phyloP scores from a whole-genome alignment of 108 stramenopile genomes.

The Cyclotella atomus region DNA sequence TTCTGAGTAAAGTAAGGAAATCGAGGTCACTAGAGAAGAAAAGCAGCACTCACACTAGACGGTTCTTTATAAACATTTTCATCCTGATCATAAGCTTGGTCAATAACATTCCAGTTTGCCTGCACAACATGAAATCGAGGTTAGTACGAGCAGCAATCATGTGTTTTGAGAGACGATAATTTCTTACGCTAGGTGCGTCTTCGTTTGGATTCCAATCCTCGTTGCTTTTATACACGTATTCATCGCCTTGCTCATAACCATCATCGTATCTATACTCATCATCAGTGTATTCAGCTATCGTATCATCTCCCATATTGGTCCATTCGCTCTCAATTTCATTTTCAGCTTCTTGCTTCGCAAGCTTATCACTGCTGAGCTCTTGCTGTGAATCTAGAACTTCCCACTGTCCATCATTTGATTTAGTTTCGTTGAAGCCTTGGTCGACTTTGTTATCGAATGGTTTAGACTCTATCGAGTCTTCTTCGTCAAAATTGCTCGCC shows the following conservation, averaged over 20 bases:
- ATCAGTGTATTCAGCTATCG: background rate
- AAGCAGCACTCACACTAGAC: constrained; percentile 3
- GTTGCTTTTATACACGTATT: background rate
- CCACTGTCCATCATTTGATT: background rate
- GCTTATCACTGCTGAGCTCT: background rate
- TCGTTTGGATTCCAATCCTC: background rate
- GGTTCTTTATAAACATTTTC: background rate
- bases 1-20: background rate
- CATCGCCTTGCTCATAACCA: background rate
- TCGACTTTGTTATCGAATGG: background rate
- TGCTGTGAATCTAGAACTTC: background rate
- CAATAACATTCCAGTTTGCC: constrained; percentile 2
- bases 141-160: background rate
- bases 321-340: background rate
- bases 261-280: constrained; percentile 7
- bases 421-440: background rate
- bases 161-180: background rate
- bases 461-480: too few relatives aligned
- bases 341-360: background rate
- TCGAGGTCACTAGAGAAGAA: background rate
- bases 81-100: background rate
- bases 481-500: background rate
- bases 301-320: background rate
- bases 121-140: background rate
- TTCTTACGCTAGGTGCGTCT: background rate